Evolutionary conservation across 1,139 yeast species (phyloP), one percentile per base, ranked within the genome.

Genomic region (Lodderomyces pseudojiufengensis): DNA sequence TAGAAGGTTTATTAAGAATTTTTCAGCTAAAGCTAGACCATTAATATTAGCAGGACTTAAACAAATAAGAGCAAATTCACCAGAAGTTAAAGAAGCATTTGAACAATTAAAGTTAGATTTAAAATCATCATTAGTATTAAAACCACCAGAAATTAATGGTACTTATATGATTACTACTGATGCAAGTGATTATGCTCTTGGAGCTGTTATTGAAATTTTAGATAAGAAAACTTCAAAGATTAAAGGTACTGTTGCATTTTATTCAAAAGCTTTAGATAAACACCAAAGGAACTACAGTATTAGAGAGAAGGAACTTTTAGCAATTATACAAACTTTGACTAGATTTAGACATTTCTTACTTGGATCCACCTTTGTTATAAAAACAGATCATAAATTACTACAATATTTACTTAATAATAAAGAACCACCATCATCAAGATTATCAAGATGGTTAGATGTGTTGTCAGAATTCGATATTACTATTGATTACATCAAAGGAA

Each of bases 381-480:
- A 20, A 11, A 29, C 32, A 9, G 32, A 29, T 22, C 32, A 29
- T 26, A 15, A 26, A 14, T 16, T 18, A 4, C 15, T 29, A 15
- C 32, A 23, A 13, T 33, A 29, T 14, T 18, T 33, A 9, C 24
- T 22, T 4, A 23, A 10, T 2, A n/a, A 11, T 2, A 28, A 12
- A 8, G 23, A 23, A 9, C 36, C 23, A 15, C 32, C 38, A 2
- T 15, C 27, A 6, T 5, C 14, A 6, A 31, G 35, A 21, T 15
- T 35, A 3, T 14, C 36, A 2, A 13, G 38, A n/a, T 35, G 38
- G 38, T 12, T 35, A 4, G 38, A 32, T 11, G 3, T 26, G 2
- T 22, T 35, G n/a, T 22, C 29, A 12, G 16, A 31, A 8, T 35
- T 31, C 32, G 31, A 35, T 18, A 11, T 31, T 9, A 26, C 26